Conservation (phyloP, 345 rosid species). For the Acer campestre region DNA sequence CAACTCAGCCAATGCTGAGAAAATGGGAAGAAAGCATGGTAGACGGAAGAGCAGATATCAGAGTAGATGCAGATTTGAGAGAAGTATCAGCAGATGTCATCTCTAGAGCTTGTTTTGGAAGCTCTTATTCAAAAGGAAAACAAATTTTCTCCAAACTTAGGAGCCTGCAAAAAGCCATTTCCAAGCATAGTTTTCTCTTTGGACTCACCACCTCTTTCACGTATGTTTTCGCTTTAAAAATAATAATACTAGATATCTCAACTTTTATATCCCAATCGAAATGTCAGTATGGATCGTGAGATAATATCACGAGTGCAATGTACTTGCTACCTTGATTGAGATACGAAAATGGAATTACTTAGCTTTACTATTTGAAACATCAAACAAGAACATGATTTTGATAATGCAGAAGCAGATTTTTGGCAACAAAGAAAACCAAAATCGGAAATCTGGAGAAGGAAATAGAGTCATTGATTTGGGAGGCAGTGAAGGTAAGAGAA, state of each 20-base stretch:
- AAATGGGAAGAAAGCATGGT: slow-evolving; percentile 54
- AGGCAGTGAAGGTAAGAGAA: slow-evolving; percentile 59
- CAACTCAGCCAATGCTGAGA: slow-evolving; percentile 41
- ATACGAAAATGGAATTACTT: too few species aligned
- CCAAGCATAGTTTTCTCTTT: slow-evolving; percentile 31
- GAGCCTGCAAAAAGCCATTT: slow-evolving; percentile 42
- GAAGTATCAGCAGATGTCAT: slow-evolving; percentile 53
- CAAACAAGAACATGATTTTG: neutral
- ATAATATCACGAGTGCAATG: neutral
- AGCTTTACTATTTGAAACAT: too few species aligned
- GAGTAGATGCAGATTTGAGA: slow-evolving; percentile 46
- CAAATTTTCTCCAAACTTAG: slow-evolving; percentile 53
- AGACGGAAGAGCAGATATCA: slow-evolving; percentile 43
- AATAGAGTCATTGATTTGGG: slow-evolving; percentile 69
- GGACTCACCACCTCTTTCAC: slow-evolving; percentile 24
- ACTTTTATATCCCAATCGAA: neutral
- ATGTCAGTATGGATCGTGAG: too few species aligned
- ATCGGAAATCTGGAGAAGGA: slow-evolving; percentile 55
- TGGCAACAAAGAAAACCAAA: slow-evolving; percentile 40
- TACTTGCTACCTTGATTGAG: neutral
- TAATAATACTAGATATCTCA: too few species aligned
- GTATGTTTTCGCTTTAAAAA: slow-evolving; percentile 14
- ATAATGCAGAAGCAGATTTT: slow-evolving; percentile 32
- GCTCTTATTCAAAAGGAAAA: slow-evolving; percentile 51
- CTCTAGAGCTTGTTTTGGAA: slow-evolving; percentile 58